Base-by-base conservation (phyloP, 192 early-diverging fungal species). In the Kappamyces sp. region DNA sequence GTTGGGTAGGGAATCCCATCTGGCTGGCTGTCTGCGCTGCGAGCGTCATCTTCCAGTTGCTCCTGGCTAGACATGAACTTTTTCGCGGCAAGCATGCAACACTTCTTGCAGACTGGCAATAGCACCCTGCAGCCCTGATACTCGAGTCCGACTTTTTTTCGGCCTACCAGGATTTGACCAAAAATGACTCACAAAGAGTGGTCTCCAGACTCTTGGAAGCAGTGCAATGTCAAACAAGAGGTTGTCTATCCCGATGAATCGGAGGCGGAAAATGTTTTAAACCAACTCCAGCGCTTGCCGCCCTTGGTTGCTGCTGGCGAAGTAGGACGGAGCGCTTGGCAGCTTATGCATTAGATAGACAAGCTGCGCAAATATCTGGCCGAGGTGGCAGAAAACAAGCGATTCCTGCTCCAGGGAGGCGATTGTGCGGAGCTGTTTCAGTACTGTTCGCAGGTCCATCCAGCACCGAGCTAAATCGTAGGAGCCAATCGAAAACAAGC, bases 361-460 rank as follows among this genome's bases (percentile, higher is more conserved):
- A 83, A 82, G 5, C 77, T 99, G 58, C 78, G 87, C 54, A 66
- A 74, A 23, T 91, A 95, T 68, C 82, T 99, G 36, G 77, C 77
- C 12, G 87, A 97, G 70, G 93, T 90, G 23, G 92, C 93, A 37
- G 79, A 88, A 58, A 88, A 89, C 61, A 89, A 92, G 58, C 84
- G 92, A 6, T 97, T 99, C 60, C 74, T 99, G 61, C 77, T 99
- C 34, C 96, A 99, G 74, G 96, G 96, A 58, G 96, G 96, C 53
- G 96, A 97, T 73, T 99, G 96, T 74, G 96, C 96, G 31, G 96
- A 99, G 74, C 80, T 92, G 40, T 98, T 98, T 71, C 92, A 98
- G 64, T 98, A 98, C 71, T 98, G 95, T 72, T 82, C 86, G n/a
- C 79, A 87, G 76, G 86, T 88, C 79, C 15, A 47, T 43, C 36